Evolutionary conservation across 139 green algal species (phyloP).

Genomic region (Coelastrella sp.): DNA sequence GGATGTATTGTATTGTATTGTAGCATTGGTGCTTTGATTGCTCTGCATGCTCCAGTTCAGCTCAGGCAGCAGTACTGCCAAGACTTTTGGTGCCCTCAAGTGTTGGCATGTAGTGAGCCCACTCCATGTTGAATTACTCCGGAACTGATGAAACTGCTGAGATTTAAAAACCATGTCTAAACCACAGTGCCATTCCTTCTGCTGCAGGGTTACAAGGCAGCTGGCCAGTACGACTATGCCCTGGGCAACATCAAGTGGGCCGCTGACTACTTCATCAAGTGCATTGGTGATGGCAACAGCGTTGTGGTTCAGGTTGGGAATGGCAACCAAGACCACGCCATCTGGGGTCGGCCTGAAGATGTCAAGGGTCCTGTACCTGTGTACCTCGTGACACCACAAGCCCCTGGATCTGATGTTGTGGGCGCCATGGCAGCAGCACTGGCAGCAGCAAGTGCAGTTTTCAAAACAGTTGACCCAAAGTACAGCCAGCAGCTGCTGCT

Average conservation of each 20-base stretch:
- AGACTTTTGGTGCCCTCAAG: too few species aligned
- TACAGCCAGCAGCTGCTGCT: conserved; percentile 38
- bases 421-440: conserved; percentile 45
- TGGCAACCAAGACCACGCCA: conserved; percentile 37
- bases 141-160: neutral
- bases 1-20: too few species aligned
- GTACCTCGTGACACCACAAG: conserved; percentile 31
- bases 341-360: conserved; percentile 48
- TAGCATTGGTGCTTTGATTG: too few species aligned
- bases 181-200: neutral
- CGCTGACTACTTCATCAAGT: conserved; percentile 66
- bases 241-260: conserved; percentile 59
- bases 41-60: too few species aligned
- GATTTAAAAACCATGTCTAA: neutral
- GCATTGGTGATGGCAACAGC: conserved; percentile 43
- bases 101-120: too few species aligned
- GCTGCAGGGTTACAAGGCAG: conserved; percentile 38
- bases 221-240: conserved; percentile 45
- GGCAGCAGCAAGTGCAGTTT: conserved; percentile 32
- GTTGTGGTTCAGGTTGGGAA: conserved; percentile 30
- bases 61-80: too few species aligned
- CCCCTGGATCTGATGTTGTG: conserved; percentile 48
- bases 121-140: neutral
- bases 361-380: conserved; percentile 38
- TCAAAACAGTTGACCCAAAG: conserved; percentile 20